Conservation (phyloP, 331 rosid species). For the Erythrophleum ivorense region DNA sequence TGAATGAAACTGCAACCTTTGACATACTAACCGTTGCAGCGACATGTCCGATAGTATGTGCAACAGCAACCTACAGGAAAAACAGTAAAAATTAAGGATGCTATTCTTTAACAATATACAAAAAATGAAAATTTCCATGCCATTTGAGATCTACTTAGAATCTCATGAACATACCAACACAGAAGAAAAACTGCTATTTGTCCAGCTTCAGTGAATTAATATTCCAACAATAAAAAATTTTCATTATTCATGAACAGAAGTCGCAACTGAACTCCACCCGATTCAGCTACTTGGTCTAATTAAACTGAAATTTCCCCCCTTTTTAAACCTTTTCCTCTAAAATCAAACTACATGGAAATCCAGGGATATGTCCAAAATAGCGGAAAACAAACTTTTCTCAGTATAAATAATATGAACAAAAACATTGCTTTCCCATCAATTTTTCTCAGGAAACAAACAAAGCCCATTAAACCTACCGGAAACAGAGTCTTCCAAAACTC, state of each 20-base stretch:
- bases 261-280: not conserved
- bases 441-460: conserved; percentile 58
- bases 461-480: conserved; percentile 54
- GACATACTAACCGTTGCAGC: conserved; percentile 96
- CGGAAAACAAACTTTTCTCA: conserved; percentile 12
- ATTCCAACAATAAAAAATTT: not conserved
- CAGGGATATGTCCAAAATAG: conserved; percentile 31
- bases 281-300: conserved; percentile 26
- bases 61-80: conserved; percentile 74
- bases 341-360: conserved; percentile 26
- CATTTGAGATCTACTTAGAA: conserved; percentile 1
- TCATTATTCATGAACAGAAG: not conserved
- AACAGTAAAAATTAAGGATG: conserved; percentile 32
- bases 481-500: conserved; percentile 76
- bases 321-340: not conserved
- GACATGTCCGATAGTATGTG: conserved; percentile 92
- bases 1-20: conserved; percentile 88
- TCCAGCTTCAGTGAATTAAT: conserved; percentile 9
- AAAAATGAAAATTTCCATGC: not conserved
- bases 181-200: not conserved
- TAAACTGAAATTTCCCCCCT: not conserved
- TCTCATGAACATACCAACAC: not conserved
- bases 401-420: conserved; percentile 36
- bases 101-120: conserved; percentile 14
- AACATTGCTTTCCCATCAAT: conserved; percentile 42